phyloP scores from a whole-genome alignment of 495 filamentous ascomycete genomes.

The Penicillium pulvis region DNA sequence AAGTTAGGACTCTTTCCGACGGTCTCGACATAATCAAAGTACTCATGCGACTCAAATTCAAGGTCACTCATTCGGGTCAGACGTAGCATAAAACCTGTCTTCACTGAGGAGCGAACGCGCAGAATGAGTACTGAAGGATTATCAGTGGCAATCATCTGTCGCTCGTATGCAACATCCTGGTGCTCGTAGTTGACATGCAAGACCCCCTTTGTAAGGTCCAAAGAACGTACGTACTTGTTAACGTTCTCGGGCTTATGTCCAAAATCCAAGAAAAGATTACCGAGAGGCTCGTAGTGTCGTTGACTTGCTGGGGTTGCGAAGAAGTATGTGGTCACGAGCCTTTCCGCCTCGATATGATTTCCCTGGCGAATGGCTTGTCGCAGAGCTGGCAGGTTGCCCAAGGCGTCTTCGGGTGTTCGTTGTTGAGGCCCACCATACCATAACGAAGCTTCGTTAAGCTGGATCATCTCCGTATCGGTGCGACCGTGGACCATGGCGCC shows the following conservation, averaged over 20 bases:
- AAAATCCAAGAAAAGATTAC: constrained; percentile 48
- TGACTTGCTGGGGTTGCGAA: constrained; percentile 46
- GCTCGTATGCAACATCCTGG: constrained; percentile 30
- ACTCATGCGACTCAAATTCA: constrained; percentile 45
- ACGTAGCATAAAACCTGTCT: constrained; percentile 28
- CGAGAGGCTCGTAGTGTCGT: constrained; percentile 51
- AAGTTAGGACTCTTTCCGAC: not conserved
- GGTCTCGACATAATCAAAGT: constrained; percentile 36
- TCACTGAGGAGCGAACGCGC: constrained; percentile 34
- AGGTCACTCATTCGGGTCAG: constrained; percentile 37
- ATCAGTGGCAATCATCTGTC: constrained; percentile 43
- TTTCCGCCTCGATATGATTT: constrained; percentile 44
- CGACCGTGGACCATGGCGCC: constrained; percentile 53
- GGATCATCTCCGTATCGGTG: constrained; percentile 46
- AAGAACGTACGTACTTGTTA: constrained; percentile 43
- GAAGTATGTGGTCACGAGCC: constrained; percentile 40
- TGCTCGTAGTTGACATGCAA: constrained; percentile 41
- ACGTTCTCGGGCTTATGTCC: constrained; percentile 34
- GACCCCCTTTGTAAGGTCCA: constrained; percentile 43
- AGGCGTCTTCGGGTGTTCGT: constrained; percentile 42
- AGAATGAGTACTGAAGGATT: constrained; percentile 47
- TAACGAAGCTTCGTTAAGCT: constrained; percentile 56
- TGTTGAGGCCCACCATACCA: constrained; percentile 54
- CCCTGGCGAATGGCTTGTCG: constrained; percentile 44
- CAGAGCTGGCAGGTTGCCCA: constrained; percentile 36